phyloP scores from a whole-genome alignment of 305 asterid species.

The Solanum aculeatissimum region DNA sequence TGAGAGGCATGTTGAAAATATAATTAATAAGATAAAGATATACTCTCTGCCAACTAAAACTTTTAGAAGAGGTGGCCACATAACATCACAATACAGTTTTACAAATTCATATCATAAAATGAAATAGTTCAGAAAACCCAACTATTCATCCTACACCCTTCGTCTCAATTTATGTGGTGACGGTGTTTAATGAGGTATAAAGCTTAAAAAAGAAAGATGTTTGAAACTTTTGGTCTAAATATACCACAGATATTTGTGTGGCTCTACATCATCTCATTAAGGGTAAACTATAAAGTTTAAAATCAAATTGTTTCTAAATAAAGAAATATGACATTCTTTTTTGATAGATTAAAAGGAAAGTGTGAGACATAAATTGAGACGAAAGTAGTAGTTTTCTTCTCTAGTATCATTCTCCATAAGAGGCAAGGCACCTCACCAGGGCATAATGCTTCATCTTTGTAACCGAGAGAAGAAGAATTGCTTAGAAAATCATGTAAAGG shows the following conservation, averaged over 20 bases:
- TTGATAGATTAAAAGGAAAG: background rate
- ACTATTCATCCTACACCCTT: background rate
- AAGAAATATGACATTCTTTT: background rate
- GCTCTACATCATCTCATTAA: background rate
- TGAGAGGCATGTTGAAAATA: background rate
- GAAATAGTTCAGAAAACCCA: background rate
- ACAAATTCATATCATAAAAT: background rate
- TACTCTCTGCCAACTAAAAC: background rate
- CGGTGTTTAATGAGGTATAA: background rate
- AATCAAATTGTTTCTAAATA: background rate
- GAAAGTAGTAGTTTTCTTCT: background rate
- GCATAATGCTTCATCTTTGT: background rate
- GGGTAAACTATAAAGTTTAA: background rate
- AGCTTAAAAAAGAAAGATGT: background rate
- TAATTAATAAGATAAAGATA: background rate
- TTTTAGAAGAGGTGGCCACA: background rate
- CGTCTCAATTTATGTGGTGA: background rate
- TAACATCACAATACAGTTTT: background rate
- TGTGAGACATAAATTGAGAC: background rate
- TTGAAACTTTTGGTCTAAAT: background rate
- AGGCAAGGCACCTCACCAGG: background rate
- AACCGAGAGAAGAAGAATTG: background rate
- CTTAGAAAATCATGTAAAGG: background rate
- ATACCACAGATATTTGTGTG: background rate
- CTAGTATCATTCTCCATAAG: background rate